Percentiles rank a stretch among this genome's conserved stretches.
phyloP scores from a whole-genome alignment of 208 protist genomes.

The Naegleria gruberi region DNA sequence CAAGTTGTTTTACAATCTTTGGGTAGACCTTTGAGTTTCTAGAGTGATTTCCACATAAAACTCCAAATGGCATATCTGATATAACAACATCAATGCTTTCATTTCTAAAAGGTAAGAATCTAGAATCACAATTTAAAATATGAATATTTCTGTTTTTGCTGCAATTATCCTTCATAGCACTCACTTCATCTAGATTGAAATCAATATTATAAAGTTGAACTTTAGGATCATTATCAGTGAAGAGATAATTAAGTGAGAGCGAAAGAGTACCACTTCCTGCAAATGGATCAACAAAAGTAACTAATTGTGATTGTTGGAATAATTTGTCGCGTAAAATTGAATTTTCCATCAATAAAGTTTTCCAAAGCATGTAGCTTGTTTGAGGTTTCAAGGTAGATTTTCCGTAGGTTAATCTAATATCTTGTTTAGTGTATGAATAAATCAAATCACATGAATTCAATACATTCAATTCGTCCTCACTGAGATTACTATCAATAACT shows the following conservation, averaged over 20 bases:
- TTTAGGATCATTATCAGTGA: neutral
- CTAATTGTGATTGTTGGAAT: neutral
- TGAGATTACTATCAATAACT: no score
- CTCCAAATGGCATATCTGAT: constrained; percentile 58
- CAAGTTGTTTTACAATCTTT: constrained; percentile 42
- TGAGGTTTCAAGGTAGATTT: neutral
- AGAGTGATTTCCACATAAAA: constrained; percentile 51
- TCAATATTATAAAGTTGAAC: neutral
- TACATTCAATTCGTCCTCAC: no score
- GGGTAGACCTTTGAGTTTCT: constrained; percentile 50
- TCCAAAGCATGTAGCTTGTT: neutral
- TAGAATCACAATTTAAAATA: constrained; percentile 42
- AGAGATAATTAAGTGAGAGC: neutral
- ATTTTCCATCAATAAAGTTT: neutral
- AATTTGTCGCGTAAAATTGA: neutral
- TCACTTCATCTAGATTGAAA: neutral
- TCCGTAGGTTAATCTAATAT: neutral
- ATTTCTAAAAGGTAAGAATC: constrained; percentile 37
- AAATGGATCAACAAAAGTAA: neutral
- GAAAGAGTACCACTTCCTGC: neutral
- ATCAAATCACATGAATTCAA: no score
- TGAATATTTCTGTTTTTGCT: neutral
- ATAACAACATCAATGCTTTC: constrained; percentile 49
- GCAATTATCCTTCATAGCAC: neutral
- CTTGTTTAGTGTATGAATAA: neutral